Conservation (phyloP, 768 basidiomycete species). For the Hypholoma sublateritium region DNA sequence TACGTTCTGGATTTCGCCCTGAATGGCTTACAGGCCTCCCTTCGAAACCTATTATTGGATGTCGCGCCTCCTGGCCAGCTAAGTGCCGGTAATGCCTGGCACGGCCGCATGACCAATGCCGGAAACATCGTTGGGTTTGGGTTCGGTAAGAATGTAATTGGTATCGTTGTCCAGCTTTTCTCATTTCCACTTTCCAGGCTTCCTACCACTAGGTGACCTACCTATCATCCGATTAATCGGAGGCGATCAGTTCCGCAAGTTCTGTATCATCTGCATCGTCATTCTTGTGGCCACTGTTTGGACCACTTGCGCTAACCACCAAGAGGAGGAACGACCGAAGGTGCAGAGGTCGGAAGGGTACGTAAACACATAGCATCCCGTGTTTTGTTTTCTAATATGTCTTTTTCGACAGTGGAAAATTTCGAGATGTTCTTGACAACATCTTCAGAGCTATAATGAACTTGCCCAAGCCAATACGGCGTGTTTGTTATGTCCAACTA, state of each 20-base stretch:
- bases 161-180: neutral
- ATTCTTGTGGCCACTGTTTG: constrained; percentile 80
- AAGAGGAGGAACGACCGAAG: constrained; percentile 69
- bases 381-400: neutral
- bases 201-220: constrained; percentile 80
- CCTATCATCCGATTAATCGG: constrained; percentile 80
- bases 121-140: constrained; percentile 96
- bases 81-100: constrained; percentile 96
- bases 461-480: constrained; percentile 80
- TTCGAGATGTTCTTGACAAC: constrained; percentile 75
- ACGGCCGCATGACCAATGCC: constrained; percentile 94
- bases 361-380: constrained; percentile 8
- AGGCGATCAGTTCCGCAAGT: constrained; percentile 93
- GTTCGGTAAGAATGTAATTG: constrained; percentile 55
- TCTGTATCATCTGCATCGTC: constrained; percentile 83
- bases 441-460: constrained; percentile 72
- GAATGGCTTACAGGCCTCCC: constrained; percentile 91
- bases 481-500: constrained; percentile 91
- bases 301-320: constrained; percentile 85
- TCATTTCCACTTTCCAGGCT: constrained; percentile 50
- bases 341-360: constrained; percentile 40
- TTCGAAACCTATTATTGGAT: constrained; percentile 92
- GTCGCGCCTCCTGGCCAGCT: constrained; percentile 87
- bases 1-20: constrained; percentile 97
- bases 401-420: constrained; percentile 39